Evolutionary conservation across 192 early-diverging fungal genomes (phyloP).

Genomic region (Mortierella antarctica): DNA sequence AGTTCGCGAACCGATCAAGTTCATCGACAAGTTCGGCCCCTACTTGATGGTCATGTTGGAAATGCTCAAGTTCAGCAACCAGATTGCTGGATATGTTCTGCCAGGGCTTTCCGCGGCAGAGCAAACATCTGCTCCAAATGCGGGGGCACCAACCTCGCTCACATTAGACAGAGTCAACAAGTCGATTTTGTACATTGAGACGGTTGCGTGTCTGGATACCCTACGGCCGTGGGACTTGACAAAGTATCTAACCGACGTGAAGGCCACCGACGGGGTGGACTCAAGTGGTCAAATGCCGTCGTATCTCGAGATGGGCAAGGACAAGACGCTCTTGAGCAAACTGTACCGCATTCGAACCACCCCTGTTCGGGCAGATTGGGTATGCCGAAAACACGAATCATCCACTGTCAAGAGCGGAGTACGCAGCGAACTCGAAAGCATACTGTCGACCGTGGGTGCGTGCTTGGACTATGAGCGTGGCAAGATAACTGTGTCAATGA

Average conservation of each 20-base stretch:
- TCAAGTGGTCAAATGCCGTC: background rate
- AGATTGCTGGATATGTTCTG: background rate
- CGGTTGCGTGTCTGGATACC: background rate
- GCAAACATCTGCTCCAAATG: background rate
- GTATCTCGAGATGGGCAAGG: constrained; percentile 2
- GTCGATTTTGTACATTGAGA: constrained; percentile 3
- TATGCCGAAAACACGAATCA: constrained; percentile 4
- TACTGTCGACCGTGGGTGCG: constrained; percentile 4
- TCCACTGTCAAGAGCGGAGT: background rate
- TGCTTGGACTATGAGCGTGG: constrained; percentile 6
- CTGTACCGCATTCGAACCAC: background rate
- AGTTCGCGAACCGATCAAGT: background rate
- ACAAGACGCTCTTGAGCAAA: background rate
- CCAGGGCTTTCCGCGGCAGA: constrained; percentile 1
- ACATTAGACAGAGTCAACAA: constrained; percentile 9
- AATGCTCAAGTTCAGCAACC: background rate
- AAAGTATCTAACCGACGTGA: constrained; percentile 9
- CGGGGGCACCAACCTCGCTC: background rate
- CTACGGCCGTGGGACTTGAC: background rate
- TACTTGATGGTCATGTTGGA: constrained; percentile 7
- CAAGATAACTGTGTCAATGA: constrained; percentile 2
- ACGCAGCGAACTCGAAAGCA: constrained; percentile 1
- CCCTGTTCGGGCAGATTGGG: background rate
- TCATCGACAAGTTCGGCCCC: constrained; percentile 2
- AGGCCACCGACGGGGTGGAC: background rate